Base-by-base conservation (phyloP, 2,329 filamentous ascomycete species). In the Pseudocercospora musae region DNA sequence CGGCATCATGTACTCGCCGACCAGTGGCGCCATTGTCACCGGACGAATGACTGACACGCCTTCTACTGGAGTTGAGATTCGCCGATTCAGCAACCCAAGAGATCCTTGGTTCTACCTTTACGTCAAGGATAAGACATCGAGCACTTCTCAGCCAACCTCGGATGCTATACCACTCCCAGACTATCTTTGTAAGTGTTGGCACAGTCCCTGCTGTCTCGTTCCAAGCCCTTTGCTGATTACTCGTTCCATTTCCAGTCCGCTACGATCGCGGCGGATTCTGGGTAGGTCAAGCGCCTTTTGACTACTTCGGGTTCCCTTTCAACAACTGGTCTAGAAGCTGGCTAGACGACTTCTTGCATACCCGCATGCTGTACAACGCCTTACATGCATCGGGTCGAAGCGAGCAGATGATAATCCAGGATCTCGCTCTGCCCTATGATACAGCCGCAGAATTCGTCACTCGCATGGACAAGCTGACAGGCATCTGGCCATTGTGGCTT, bases 261-360 rank as follows among this genome's bases (percentile, higher is more conserved):
- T 90, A 89, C 75, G 87, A 90, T 72, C 82, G 87, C 37, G 88
- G 87, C 52, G 86, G 83, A 2, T 90, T 90, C 76, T 90, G 87
- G 88, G 84, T 84, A 3, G 87, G 84, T 9, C 77, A 77, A 21
- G 84, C 86, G 61, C 85, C 86, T 1, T 89, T 87, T 74, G 74
- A 77, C 21, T 90, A 89, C 74, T 89, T 89, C 73, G 70, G 82
- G 37, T 83, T 81, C 1, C 87, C 87, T 0, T 89, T 89, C 75
- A 90, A 88, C 77, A 79, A 82, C 37, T 73, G 85, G 67, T 89
- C 87, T 0, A 82, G 87, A 20, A 83, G 79, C 70, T 72, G 84
- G n/a, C 78, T 89, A 3, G 84, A 90, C 69, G 79, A 81, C 20
- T 85, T 89, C 63, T 78, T 89, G 71, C 84, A 86, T 71, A 87